These are phyloP conservation scores for Scleroderma bovista DNA, from an alignment of 768 basidiomycete genomes.

Conservation along the genomic window DNA sequence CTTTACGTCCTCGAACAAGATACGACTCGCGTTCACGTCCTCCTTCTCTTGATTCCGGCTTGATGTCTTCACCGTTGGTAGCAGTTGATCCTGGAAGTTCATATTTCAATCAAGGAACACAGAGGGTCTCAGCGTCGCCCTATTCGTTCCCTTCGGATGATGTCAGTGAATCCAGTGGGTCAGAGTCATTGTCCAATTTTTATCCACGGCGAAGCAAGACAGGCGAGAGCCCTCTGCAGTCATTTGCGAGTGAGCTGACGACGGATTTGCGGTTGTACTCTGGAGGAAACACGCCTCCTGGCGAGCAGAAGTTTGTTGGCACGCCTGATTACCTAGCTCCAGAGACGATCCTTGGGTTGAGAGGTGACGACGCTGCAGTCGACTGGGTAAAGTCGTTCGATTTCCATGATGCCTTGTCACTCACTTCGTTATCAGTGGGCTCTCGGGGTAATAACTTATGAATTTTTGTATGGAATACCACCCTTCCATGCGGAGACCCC, in stretches of 20 bases:
- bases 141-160: slow-evolving; percentile 73
- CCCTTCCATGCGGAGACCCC: slow-evolving; percentile 98
- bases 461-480: slow-evolving; percentile 94
- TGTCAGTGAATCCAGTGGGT: slow-evolving; percentile 75
- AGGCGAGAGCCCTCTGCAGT: slow-evolving; percentile 75
- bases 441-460: slow-evolving; percentile 95
- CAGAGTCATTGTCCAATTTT: slow-evolving; percentile 63
- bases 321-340: slow-evolving; percentile 98
- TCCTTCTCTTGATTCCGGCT: slow-evolving; percentile 75
- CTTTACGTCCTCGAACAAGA: slow-evolving; percentile 48
- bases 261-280: slow-evolving; percentile 75
- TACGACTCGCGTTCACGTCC: slow-evolving; percentile 70
- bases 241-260: slow-evolving; percentile 81
- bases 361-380: slow-evolving; percentile 90
- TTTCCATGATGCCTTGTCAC: slow-evolving; percentile 4
- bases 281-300: slow-evolving; percentile 59
- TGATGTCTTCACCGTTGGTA: slow-evolving; percentile 72
- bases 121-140: slow-evolving; percentile 55
- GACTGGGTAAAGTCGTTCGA: slow-evolving; percentile 73
- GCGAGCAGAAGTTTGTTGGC: slow-evolving; percentile 92
- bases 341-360: slow-evolving; percentile 90
- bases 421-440: slow-evolving; percentile 70
- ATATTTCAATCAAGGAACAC: slow-evolving; percentile 72
- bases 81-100: slow-evolving; percentile 63
- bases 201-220: slow-evolving; percentile 48